Evolutionary conservation across 768 basidiomycete species (phyloP), one percentile per base, ranked within the genome.

Genomic region (Termitomyces sp.): DNA sequence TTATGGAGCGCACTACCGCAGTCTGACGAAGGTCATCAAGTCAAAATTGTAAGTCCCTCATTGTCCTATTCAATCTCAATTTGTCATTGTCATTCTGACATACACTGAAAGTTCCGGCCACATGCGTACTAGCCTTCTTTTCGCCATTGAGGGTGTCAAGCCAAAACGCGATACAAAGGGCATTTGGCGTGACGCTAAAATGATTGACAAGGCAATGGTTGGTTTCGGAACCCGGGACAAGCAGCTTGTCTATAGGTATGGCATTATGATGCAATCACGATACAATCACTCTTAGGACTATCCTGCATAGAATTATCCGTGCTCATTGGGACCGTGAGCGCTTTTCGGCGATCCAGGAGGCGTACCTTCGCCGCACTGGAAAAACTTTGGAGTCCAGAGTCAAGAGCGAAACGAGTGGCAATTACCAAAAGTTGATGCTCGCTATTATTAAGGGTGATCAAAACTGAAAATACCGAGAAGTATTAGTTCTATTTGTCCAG

Each of bases 161-260:
- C 69, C 72, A n/a, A 81, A 81, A 63, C 71, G 69, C 10, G 78
- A 80, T 55, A 75, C 74, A 0, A 71, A 73, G 51, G 81, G 79
- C 5, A 72, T 79, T 49, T 77, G 73, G 69, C 74, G 83, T 13
- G 83, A 84, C 58, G 82, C 79, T 1, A 79, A 82, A 60, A 60
- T 78, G 51, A 64, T 86, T 29, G 75, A 83, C 62, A 72, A 72
- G 36, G 72, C 80, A 10, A 84, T 84, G 81, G 66, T 68, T 0
- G 83, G 83, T 6, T 56, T 76, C 50, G 83, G 83, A 0, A 84
- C 81, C 3, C 77, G 78, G 54, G 78, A 84, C 54, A 70, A 71
- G 50, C 63, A 77, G 62, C 71, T 85, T 49, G 70, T 77, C 12
- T 69, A 66, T 55, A 61, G 73, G 72, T 71, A 51, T 16, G 63